Percentiles rank a stretch among this genome's conserved stretches.
Conservation (phyloP, 208 protist species). For the Blastocrithidia nonstop region DNA sequence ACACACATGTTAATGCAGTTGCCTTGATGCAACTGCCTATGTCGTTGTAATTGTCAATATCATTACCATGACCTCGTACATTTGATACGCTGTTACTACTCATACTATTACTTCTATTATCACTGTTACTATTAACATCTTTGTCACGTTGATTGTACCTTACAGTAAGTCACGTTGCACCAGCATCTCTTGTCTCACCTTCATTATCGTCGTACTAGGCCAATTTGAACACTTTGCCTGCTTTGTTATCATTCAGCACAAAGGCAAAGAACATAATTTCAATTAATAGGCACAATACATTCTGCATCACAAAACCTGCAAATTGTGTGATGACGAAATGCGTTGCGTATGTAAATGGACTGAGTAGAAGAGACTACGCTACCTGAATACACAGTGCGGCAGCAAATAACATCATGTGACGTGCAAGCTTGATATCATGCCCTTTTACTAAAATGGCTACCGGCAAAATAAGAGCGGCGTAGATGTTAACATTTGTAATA, state of each 20-base stretch:
- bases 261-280: conserved; percentile 31
- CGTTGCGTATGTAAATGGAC: conserved; percentile 6
- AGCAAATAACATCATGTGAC: conserved; percentile 15
- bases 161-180: neutral
- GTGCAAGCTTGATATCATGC: conserved; percentile 32
- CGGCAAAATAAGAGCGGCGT: conserved; percentile 58
- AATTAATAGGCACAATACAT: conserved; percentile 23
- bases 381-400: conserved; percentile 25
- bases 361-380: conserved; percentile 29
- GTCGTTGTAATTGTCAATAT: too few species aligned
- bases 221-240: conserved; percentile 24
- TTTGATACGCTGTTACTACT: too few species aligned
- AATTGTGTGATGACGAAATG: conserved; percentile 7
- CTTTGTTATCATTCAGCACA: conserved; percentile 33
- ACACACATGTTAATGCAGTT: too few species aligned
- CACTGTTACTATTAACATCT: conserved; percentile 3
- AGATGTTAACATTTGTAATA: conserved; percentile 47
- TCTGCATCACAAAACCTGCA: conserved; percentile 13
- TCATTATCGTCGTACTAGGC: conserved; percentile 17
- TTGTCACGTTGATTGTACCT: neutral
- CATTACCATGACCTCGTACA: too few species aligned
- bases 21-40: too few species aligned
- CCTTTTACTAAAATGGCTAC: conserved; percentile 37
- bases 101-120: neutral
- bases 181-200: too few species aligned